These are phyloP conservation scores for Sedum album DNA, from an alignment of 164 flowering plant species.

Conservation along the genomic window DNA sequence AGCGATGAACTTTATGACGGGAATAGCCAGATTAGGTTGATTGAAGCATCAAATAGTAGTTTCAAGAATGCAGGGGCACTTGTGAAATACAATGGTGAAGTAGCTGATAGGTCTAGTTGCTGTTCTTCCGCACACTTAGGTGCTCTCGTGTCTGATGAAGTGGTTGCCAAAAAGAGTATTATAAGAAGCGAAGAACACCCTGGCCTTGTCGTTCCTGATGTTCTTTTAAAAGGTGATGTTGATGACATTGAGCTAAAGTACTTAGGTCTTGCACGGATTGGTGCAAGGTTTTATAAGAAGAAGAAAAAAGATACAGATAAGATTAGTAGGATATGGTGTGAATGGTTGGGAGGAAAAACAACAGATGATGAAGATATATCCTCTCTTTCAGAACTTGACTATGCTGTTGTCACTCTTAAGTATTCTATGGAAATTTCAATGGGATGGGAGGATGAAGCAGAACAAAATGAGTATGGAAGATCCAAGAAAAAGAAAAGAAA, in stretches of 20 bases:
- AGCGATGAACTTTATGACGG: slow-evolving; percentile 22
- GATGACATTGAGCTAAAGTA: slow-evolving; percentile 35
- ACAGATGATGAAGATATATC: slow-evolving; percentile 15
- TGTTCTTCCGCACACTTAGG: background rate
- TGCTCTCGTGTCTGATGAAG: background rate
- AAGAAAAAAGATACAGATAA: slow-evolving; percentile 12
- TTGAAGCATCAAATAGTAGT: slow-evolving; percentile 17
- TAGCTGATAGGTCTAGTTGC: background rate
- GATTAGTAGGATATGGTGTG: slow-evolving; percentile 78
- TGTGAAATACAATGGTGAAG: slow-evolving; percentile 20
- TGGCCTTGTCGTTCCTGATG: slow-evolving; percentile 48
- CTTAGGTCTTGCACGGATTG: slow-evolving; percentile 59
- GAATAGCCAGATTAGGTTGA: slow-evolving; percentile 16
- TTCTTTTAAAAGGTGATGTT: slow-evolving; percentile 40
- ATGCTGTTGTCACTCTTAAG: slow-evolving; percentile 53
- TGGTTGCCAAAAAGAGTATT: slow-evolving; percentile 7
- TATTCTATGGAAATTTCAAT: slow-evolving; percentile 52
- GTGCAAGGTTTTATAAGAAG: slow-evolving; percentile 39
- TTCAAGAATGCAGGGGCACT: slow-evolving; percentile 24
- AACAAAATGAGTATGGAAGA: slow-evolving; percentile 18
- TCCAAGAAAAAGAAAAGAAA: slow-evolving; percentile 30
- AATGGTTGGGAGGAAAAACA: slow-evolving; percentile 61
- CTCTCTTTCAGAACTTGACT: slow-evolving; percentile 46
- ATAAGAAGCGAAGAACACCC: slow-evolving; percentile 12
- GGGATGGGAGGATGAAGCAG: slow-evolving; percentile 38